Evolutionary conservation across 139 green algal species (phyloP).

Genomic region (Pleodorina starrii): DNA sequence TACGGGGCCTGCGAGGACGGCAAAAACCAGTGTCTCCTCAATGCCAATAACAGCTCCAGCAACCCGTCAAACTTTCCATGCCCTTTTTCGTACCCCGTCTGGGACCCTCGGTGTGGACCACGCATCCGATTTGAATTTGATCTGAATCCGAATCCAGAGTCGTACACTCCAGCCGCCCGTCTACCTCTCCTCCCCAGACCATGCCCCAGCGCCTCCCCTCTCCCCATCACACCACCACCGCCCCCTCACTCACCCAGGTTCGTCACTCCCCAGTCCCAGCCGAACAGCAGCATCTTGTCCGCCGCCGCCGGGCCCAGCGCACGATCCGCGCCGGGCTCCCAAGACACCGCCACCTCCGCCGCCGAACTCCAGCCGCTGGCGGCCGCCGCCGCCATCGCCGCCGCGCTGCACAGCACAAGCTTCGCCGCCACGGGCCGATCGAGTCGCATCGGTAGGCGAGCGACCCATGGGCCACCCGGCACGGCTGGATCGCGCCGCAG

Average conservation of each 20-base stretch:
- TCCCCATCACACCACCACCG: neutral
- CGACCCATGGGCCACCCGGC: neutral
- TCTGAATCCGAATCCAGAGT: too few species aligned
- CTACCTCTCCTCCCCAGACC: neutral
- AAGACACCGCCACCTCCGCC: neutral
- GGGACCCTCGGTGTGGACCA: too few species aligned
- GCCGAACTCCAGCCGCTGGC: neutral
- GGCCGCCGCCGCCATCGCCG: neutral
- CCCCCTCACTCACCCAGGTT: neutral
- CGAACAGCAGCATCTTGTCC: slow-evolving; percentile 22
- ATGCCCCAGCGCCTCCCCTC: neutral
- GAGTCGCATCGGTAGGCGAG: neutral
- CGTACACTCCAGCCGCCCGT: neutral
- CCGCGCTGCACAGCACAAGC: slow-evolving; percentile 4
- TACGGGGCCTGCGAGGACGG: neutral
- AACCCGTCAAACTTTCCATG: too few species aligned
- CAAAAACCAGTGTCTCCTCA: too few species aligned
- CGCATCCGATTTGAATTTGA: too few species aligned
- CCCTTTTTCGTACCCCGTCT: too few species aligned
- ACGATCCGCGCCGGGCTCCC: slow-evolving; percentile 35
- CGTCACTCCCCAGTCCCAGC: slow-evolving; percentile 6
- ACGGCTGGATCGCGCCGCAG: neutral
- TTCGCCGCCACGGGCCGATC: neutral
- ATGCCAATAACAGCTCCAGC: too few species aligned
- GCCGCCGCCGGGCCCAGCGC: neutral